Evolutionary conservation across 331 rosid genomes (phyloP), one percentile per base, ranked within the genome.

Genomic region (Cucumis variabilis): DNA sequence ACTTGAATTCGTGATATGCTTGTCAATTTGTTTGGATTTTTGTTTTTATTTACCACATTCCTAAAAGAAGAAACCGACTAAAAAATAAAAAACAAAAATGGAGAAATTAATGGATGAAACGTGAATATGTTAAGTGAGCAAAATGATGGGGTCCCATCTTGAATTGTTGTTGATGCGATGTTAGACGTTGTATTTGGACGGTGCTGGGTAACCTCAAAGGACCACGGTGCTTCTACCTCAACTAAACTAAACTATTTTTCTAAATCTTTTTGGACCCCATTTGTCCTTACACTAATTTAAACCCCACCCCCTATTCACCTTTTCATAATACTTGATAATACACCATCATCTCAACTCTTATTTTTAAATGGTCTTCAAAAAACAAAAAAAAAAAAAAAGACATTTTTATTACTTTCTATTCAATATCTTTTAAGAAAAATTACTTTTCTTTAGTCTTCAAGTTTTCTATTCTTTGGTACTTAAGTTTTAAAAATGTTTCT

Each of bases 211-310:
- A 23, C 5, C 82, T 46, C 82, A 44, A 17, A 37, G 60, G 51
- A 72, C 78, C 79, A 72, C 20, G 48, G 23, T 71, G 77, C 51
- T 37, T 72, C 55, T 41, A 11, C 80, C 24, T 21, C 80, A 46
- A 23, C 62, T 16, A 79, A 79, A 79, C 84, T 51, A 51, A 79
- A 50, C 24, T 53, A 79, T 14, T 14, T 50, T 53, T 0, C 16
- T 14, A 79, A 2, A 79, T 79, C 67, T 79, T 79, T 53, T 79
- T 15, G 84, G 84, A 51, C 67, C 84, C 83, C 68, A 50, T 24
- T 78, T 51, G 62, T n/a, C 21, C 7, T 58, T 51, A 37, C 44
- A 37, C 44, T 4, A 1, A 37, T 37, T 37, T 37, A 37, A 37
- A 37, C 14, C 58, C 58, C 24, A 9, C 17, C 51, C 46, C 27